These are phyloP conservation scores for Sphagnum contortum DNA, from an alignment of 225 moss, liverwort and hornwort species.

Conservation along the genomic window DNA sequence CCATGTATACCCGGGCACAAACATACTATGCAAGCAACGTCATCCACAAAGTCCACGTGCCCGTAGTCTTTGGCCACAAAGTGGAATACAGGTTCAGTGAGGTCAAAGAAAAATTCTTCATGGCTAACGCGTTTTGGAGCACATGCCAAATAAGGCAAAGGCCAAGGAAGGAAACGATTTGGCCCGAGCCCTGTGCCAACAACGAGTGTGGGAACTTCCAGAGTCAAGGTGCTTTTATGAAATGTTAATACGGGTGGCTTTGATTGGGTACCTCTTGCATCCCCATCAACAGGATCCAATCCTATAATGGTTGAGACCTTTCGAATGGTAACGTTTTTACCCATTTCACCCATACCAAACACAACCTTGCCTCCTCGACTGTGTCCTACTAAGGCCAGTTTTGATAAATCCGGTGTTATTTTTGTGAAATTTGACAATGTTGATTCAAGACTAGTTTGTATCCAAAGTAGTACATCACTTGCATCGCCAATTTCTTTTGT, in stretches of 20 bases:
- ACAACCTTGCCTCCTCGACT: constrained; percentile 89
- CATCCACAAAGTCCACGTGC: constrained; percentile 79
- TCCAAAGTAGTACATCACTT: constrained; percentile 56
- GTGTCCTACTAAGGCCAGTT: constrained; percentile 53
- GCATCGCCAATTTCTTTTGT: constrained; percentile 53
- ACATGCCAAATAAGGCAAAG: too few relatives aligned
- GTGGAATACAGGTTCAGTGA: constrained; percentile 43
- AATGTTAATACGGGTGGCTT: constrained; percentile 61
- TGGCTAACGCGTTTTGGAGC: constrained; percentile 73
- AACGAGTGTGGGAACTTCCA: constrained; percentile 51
- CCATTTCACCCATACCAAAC: constrained; percentile 54
- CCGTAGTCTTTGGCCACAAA: constrained; percentile 65
- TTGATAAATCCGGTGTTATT: constrained; percentile 38
- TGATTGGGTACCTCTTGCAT: constrained; percentile 39
- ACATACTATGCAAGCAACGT: too few relatives aligned
- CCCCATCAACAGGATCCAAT: constrained; percentile 83
- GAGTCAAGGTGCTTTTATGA: constrained; percentile 23
- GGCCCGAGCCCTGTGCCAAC: constrained; percentile 63
- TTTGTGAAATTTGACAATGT: constrained; percentile 20
- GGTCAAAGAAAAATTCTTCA: constrained; percentile 49
- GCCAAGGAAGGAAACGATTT: constrained; percentile 54
- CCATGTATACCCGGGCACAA: constrained; percentile 33
- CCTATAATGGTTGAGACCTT: constrained; percentile 61
- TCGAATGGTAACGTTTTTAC: constrained; percentile 31
- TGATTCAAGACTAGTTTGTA: constrained; percentile 29